phyloP scores from a whole-genome alignment of 352 stramenopile genomes.

The Pythium folliculosum region DNA sequence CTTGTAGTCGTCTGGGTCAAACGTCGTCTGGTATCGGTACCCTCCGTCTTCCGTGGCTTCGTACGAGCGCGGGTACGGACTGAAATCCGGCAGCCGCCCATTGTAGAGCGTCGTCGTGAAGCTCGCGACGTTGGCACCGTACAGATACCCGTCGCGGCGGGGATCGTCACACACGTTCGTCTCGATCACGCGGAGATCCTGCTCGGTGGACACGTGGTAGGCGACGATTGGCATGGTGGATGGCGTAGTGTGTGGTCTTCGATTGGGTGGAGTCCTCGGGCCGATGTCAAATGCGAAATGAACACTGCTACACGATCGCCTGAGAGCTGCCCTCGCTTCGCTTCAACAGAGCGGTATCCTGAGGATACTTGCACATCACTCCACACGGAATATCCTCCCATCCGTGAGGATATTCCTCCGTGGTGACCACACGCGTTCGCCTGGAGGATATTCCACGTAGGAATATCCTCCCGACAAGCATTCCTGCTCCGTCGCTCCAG shows the following conservation, averaged over 20 bases:
- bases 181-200: slow-evolving; percentile 1
- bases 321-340: no score
- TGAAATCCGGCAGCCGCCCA: slow-evolving; percentile 3
- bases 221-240: slow-evolving; percentile 2
- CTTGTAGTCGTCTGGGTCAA: slow-evolving; percentile 10
- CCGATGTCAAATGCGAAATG: not conserved
- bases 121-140: slow-evolving; percentile 9
- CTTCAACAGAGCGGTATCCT: no score
- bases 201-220: slow-evolving; percentile 16
- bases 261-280: not conserved
- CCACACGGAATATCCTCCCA: no score
- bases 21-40: slow-evolving; percentile 12
- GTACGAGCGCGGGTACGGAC: slow-evolving; percentile 13
- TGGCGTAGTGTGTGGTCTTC: not conserved
- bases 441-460: no score
- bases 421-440: no score
- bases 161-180: slow-evolving; percentile 6
- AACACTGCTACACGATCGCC: not conserved
- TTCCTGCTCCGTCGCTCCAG: no score
- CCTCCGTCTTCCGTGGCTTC: not conserved
- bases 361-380: no score
- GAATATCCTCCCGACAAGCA: no score
- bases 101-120: slow-evolving; percentile 22
- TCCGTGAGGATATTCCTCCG: no score
- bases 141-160: slow-evolving; percentile 8